phyloP scores from a whole-genome alignment of 148 eudicot species.

The Drosera capensis region DNA sequence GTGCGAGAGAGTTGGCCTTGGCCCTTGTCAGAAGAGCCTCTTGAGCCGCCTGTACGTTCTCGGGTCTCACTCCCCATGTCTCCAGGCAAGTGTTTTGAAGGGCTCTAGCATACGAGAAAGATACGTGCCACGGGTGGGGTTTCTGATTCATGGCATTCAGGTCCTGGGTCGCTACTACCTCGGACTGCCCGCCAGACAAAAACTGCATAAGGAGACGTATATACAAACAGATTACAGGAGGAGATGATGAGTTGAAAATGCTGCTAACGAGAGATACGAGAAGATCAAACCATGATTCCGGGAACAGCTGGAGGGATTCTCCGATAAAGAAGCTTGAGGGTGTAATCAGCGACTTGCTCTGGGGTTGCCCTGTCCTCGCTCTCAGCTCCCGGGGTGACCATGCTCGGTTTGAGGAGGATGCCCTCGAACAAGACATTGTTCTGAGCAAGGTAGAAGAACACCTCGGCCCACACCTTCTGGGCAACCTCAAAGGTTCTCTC shows the following conservation, averaged over 20 bases:
- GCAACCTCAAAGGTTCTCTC: not conserved
- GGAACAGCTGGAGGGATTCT: not conserved
- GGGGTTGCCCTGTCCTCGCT: not conserved
- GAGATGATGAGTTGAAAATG: too few relatives aligned
- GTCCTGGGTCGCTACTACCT: not conserved
- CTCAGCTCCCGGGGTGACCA: conserved; percentile 1
- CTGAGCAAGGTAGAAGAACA: not conserved
- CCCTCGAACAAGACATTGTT: conserved; percentile 1
- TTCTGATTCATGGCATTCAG: not conserved
- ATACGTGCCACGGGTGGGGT: not conserved
- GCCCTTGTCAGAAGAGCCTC: not conserved
- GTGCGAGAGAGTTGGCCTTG: conserved; percentile 1
- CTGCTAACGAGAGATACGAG: too few relatives aligned
- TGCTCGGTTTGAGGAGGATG: conserved; percentile 1
- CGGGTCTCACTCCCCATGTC: not conserved
- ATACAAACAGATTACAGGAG: too few relatives aligned
- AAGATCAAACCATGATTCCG: not conserved
- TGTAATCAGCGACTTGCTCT: not conserved
- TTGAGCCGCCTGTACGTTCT: not conserved
- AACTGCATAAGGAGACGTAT: not conserved
- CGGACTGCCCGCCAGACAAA: not conserved
- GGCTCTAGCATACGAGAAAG: not conserved
- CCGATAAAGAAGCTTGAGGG: not conserved
- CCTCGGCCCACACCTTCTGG: not conserved
- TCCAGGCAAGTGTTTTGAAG: not conserved